phyloP scores from a whole-genome alignment of 2,329 filamentous ascomycete genomes.

The Dactylonectria macrodidyma region DNA sequence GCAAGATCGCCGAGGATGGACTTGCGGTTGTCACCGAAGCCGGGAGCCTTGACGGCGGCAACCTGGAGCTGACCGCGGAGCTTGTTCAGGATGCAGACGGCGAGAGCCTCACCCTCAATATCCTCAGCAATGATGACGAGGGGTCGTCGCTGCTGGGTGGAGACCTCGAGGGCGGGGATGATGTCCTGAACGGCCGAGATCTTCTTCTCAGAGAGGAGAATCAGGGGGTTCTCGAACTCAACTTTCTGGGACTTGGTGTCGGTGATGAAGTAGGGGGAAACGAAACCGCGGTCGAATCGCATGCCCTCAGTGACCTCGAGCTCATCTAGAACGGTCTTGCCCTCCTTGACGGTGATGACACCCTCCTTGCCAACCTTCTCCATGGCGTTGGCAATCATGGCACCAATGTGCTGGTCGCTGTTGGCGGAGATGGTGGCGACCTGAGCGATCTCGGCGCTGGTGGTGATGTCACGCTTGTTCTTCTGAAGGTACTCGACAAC shows the following conservation, averaged over 20 bases:
- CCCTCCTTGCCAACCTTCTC: conserved; percentile 99
- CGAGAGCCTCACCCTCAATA: conserved; percentile 97
- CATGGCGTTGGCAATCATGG: conserved; percentile 98
- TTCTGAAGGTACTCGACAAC: conserved; percentile 94
- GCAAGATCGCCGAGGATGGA: conserved; percentile 97
- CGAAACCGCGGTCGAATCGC: conserved; percentile 99
- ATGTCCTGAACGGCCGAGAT: conserved; percentile 99
- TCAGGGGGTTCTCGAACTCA: conserved; percentile 99
- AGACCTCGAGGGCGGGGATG: conserved; percentile 96
- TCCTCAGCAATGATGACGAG: conserved; percentile 99
- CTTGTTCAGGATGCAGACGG: conserved; percentile 99
- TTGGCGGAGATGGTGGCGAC: conserved; percentile 99
- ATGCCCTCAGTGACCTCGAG: conserved; percentile 99
- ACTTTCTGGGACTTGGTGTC: conserved; percentile 99
- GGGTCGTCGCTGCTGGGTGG: conserved; percentile 93
- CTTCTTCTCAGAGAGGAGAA: conserved; percentile 99
- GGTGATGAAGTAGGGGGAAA: conserved; percentile 99
- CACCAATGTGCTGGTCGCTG: conserved; percentile 94
- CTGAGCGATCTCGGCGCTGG: conserved; percentile 96
- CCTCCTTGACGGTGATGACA: conserved; percentile 99
- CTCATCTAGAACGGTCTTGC: conserved; percentile 98
- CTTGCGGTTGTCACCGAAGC: conserved; percentile 99
- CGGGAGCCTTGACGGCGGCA: conserved; percentile 97
- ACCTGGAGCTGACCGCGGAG: conserved; percentile 99
- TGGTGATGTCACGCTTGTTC: conserved; percentile 99